These are phyloP conservation scores for Corniculantispora saksenae DNA, from an alignment of 2,329 filamentous ascomycete species.

Conservation along the genomic window DNA sequence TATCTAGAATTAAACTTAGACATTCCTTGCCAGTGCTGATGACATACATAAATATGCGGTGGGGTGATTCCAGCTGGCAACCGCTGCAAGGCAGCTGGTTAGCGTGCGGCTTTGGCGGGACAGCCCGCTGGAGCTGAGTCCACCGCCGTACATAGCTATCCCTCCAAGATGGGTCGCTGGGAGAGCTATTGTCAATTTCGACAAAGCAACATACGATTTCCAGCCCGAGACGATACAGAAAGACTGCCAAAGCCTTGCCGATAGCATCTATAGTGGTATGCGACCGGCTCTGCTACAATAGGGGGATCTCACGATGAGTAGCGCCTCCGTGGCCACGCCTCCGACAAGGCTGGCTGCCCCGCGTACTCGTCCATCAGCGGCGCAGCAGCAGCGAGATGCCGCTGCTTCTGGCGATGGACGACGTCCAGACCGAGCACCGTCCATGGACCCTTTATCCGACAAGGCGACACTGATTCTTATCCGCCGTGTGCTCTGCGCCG, in stretches of 20 bases:
- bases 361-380: conserved; percentile 21
- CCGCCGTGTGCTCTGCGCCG: conserved; percentile 80
- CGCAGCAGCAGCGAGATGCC: conserved; percentile 27
- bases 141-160: not conserved
- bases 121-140: no score
- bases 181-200: not conserved
- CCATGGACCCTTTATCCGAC: conserved; percentile 65
- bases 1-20: not conserved
- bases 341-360: conserved; percentile 17
- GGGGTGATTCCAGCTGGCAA: no score
- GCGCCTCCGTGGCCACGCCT: conserved; percentile 9
- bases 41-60: no score
- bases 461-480: conserved; percentile 79
- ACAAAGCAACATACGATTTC: not conserved
- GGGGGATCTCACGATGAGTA: conserved; percentile 14
- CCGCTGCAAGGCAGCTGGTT: no score
- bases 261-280: not conserved
- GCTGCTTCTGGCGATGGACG: conserved; percentile 28
- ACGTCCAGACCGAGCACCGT: conserved; percentile 34
- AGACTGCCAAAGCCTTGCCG: not conserved
- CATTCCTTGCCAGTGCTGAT: no score
- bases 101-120: not conserved
- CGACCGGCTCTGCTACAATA: not conserved
- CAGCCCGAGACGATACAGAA: not conserved
- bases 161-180: not conserved